A percentile compares a stretch with the other conserved stretches of the same genome.
Conservation (phyloP, 2,329 filamentous ascomycete species). For the Elsinoe fawcettii region DNA sequence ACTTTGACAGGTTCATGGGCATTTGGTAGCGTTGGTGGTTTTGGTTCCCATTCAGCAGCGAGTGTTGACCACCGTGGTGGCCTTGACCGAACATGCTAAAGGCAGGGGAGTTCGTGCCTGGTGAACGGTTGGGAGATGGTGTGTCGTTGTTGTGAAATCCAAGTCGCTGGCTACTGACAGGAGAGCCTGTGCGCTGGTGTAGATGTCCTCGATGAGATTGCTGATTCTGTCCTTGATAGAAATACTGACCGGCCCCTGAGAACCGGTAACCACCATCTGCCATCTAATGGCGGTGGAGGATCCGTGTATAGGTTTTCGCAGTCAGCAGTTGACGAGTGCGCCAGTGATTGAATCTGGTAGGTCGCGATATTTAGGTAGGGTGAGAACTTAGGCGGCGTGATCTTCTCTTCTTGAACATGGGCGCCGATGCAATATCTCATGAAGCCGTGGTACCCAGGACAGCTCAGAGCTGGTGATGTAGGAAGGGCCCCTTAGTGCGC, state of each 20-base stretch:
- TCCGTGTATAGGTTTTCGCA: conserved; percentile 20
- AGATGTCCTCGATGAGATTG: conserved; percentile 38
- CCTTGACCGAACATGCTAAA: conserved; percentile 65
- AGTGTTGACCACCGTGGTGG: conserved; percentile 59
- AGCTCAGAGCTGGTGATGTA: conserved; percentile 17
- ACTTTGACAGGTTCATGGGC: conserved; percentile 59
- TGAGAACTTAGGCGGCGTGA: conserved; percentile 37
- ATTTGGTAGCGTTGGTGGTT: conserved; percentile 48
- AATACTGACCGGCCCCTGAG: conserved; percentile 54
- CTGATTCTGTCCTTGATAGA: conserved; percentile 48
- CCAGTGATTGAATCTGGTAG: neutral
- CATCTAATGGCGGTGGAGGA: conserved; percentile 47
- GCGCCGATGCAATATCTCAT: conserved; percentile 30
- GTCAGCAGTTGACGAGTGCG: conserved; percentile 2
- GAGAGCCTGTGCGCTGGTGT: conserved; percentile 42
- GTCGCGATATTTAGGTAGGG: conserved; percentile 31
- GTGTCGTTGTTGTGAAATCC: conserved; percentile 44
- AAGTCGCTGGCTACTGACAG: conserved; percentile 30
- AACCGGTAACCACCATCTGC: conserved; percentile 60
- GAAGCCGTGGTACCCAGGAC: conserved; percentile 23
- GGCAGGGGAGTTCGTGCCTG: conserved; percentile 44
- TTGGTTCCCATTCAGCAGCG: conserved; percentile 65
- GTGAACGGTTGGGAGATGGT: conserved; percentile 51
- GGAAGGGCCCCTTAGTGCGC: neutral
- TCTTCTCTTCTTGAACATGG: conserved; percentile 45